These are phyloP conservation scores for Schoenoplectus triqueter DNA, from an alignment of 202 grass and related monocot genomes.

Conservation along the genomic window DNA sequence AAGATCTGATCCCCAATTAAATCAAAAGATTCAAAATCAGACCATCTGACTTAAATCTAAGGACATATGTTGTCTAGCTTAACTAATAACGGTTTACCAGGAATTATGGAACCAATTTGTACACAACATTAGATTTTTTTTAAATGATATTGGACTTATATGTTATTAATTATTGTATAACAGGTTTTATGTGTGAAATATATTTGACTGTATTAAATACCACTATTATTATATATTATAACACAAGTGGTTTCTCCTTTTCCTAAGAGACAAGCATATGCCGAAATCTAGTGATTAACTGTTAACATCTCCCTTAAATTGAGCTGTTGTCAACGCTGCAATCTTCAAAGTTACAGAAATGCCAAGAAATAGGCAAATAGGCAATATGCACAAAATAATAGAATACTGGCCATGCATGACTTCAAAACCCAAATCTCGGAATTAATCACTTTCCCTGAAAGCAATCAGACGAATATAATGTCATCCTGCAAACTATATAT, in stretches of 20 bases:
- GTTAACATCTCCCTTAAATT: background rate
- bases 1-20: constrained; percentile 11
- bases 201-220: background rate
- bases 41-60: background rate
- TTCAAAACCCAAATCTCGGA: constrained; percentile 22
- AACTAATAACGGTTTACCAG: constrained; percentile 2
- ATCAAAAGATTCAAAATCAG: background rate
- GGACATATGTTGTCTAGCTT: background rate
- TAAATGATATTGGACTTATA: background rate
- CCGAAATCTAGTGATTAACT: background rate
- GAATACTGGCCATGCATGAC: constrained; percentile 14
- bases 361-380: constrained; percentile 1
- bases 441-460: constrained; percentile 31
- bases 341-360: constrained; percentile 26
- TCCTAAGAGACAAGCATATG: background rate
- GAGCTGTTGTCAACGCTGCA: background rate
- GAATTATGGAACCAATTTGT: background rate
- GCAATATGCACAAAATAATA: background rate
- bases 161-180: background rate
- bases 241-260: background rate
- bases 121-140: background rate
- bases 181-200: background rate
- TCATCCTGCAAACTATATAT: constrained; percentile 33
- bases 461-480: constrained; percentile 17
- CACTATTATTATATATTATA: background rate